Evolutionary conservation across 2,329 filamentous ascomycete genomes (phyloP), one percentile per base, ranked within the genome.

Genomic region (Aspergillus tanneri): DNA sequence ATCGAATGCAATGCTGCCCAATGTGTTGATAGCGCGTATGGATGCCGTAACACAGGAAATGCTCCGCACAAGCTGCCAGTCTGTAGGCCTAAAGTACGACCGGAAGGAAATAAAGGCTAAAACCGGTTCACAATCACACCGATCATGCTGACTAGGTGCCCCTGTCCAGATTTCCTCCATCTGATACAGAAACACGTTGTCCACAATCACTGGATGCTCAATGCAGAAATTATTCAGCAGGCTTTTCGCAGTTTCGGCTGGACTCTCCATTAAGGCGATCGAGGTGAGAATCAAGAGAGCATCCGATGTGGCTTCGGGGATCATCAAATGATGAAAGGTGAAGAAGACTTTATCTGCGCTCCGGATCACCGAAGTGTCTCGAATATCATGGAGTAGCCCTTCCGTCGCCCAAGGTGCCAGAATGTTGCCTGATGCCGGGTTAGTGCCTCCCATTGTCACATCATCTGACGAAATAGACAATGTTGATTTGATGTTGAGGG

Each of bases 41-140:
- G 43, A 38, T 27, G 43, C 43, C 14, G 35, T 39, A n/a, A 46
- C 32, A 18, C 43, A 46, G 22, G 34, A 39, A 11, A 46, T 27
- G 11, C 21, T 22, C 21, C 43, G 19, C 14, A 46, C 14, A 23
- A 46, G 9, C 28, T 46, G 32, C 43, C 43, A 46, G 24, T 46
- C 43, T 14, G 22, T 21, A 11, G 27, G 27, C 18, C 43, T 18
- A 7, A 46, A 32, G 30, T 46, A 39, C 11, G 43, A 34, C 4
- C 41, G 27, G 23, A 43, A 43, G 41, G 27, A 43, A 9, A 43
- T 22, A 43, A 25, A 18, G 8, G 41, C 41, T 25, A 43, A 8
- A 8, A 43, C 21, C 11, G 28, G 41, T 11, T 19, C 41, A 23
- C 18, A 19, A 4, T 8, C 19, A 14, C 19, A 34, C 5, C 27